Percentiles rank a stretch among this genome's conserved stretches.
These are phyloP conservation scores for Backusella luteola DNA, from an alignment of 192 early-diverging fungal genomes.

Conservation along the genomic window DNA sequence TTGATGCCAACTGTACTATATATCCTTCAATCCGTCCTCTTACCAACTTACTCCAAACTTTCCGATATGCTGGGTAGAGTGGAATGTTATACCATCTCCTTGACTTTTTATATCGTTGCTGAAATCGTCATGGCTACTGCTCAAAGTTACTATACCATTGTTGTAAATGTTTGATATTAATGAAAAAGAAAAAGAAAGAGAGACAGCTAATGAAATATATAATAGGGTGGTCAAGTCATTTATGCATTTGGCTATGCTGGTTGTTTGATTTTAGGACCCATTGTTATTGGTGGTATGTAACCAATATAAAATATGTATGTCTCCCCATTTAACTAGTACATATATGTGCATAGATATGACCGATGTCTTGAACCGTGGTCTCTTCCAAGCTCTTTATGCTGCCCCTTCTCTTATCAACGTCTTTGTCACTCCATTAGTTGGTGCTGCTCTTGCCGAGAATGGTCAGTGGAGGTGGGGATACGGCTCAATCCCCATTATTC, in stretches of 20 bases:
- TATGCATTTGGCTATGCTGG: constrained; percentile 29
- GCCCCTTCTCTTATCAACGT: constrained; percentile 20
- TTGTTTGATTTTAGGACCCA: constrained; percentile 9
- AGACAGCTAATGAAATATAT: not conserved
- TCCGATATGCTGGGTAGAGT: constrained; percentile 24
- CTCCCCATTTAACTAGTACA: not conserved
- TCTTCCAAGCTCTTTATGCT: constrained; percentile 17
- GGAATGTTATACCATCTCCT: constrained; percentile 6
- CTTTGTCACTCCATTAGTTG: constrained; percentile 12
- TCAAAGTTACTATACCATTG: constrained; percentile 4
- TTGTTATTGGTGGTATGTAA: constrained; percentile 15
- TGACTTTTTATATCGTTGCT: constrained; percentile 1
- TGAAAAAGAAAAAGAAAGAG: not conserved
- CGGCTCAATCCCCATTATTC: constrained; percentile 16
- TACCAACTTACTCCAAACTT: constrained; percentile 19
- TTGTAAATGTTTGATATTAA: not conserved
- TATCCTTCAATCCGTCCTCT: constrained; percentile 16
- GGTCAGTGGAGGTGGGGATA: constrained; percentile 25
- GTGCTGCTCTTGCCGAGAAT: not conserved
- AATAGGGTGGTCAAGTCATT: constrained; percentile 26
- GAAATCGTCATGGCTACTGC: constrained; percentile 3
- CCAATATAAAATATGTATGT: not conserved
- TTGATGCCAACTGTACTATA: constrained; percentile 16
- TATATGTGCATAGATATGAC: constrained; percentile 15
- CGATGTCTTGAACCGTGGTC: constrained; percentile 15